Evolutionary conservation across 495 filamentous ascomycete genomes (phyloP).

Genomic region (Lasiosphaeria ovina): DNA sequence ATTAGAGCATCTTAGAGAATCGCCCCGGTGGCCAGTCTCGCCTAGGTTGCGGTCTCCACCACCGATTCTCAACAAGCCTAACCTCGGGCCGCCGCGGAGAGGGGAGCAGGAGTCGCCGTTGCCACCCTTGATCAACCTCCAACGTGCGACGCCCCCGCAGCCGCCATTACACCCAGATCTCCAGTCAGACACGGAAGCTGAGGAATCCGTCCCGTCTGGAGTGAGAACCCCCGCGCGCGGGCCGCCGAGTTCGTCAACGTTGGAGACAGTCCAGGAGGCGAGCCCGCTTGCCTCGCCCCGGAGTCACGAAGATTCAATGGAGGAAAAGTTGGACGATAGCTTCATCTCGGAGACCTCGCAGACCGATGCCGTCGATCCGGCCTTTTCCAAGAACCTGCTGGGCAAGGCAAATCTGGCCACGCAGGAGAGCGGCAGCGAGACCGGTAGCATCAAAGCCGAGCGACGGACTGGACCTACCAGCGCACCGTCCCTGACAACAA

Average conservation of each 20-base stretch:
- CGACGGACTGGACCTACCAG: constrained; percentile 32
- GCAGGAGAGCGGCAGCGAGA: constrained; percentile 63
- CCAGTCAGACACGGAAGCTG: constrained; percentile 49
- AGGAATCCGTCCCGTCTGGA: constrained; percentile 55
- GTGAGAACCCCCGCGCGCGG: constrained; percentile 66
- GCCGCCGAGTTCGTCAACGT: constrained; percentile 60
- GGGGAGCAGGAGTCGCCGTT: constrained; percentile 46
- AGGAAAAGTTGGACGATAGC: constrained; percentile 51
- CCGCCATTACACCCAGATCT: constrained; percentile 34
- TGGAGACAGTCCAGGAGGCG: constrained; percentile 93
- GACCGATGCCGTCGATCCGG: constrained; percentile 32
- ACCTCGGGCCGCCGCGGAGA: constrained; percentile 43
- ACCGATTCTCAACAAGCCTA: constrained; percentile 48
- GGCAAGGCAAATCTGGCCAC: constrained; percentile 36
- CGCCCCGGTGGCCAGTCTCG: constrained; percentile 64
- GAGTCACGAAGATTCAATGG: constrained; percentile 44
- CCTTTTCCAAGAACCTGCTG: constrained; percentile 30
- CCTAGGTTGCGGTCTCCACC: constrained; percentile 68
- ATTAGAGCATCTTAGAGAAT: constrained; percentile 53
- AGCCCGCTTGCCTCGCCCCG: constrained; percentile 76
- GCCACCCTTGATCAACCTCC: constrained; percentile 49
- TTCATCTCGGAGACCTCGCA: constrained; percentile 42
- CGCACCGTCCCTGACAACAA: constrained; percentile 40
- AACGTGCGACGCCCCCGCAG: constrained; percentile 47
- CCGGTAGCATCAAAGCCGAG: constrained; percentile 44